These are phyloP conservation scores for Neopestalotiopsis sp. DNA, from an alignment of 2,329 filamentous ascomycete species.

Conservation along the genomic window DNA sequence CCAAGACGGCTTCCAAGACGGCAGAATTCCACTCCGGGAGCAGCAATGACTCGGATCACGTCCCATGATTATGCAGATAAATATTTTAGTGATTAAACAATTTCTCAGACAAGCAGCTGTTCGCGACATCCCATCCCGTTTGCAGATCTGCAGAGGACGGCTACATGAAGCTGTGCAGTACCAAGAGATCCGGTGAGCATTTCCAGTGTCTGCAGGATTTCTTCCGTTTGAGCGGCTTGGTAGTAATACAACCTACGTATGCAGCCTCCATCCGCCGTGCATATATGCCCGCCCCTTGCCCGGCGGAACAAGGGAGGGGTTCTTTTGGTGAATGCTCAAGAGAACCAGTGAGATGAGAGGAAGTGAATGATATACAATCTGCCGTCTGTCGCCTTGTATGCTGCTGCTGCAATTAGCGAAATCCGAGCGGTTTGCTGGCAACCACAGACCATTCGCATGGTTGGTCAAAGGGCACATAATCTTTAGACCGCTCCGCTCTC, in stretches of 20 bases:
- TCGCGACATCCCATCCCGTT: no score
- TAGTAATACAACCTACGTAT: neutral
- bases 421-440: no score
- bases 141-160: neutral
- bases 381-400: neutral
- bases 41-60: no score
- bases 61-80: no score
- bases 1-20: neutral
- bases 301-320: neutral
- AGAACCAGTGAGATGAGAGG: neutral
- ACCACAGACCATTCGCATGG: no score
- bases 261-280: neutral
- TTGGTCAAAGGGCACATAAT: no score
- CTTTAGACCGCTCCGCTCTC: no score
- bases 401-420: neutral
- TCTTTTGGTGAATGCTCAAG: neutral
- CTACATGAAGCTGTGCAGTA: neutral
- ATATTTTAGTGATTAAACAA: no score
- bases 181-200: neutral
- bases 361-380: neutral
- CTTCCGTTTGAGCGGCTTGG: conserved; percentile 12
- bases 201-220: neutral
- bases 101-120: no score
- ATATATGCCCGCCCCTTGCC: conserved; percentile 1
- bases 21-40: no score